phyloP scores from a whole-genome alignment of 208 protist genomes.

The Wallacemonas collosoma region DNA sequence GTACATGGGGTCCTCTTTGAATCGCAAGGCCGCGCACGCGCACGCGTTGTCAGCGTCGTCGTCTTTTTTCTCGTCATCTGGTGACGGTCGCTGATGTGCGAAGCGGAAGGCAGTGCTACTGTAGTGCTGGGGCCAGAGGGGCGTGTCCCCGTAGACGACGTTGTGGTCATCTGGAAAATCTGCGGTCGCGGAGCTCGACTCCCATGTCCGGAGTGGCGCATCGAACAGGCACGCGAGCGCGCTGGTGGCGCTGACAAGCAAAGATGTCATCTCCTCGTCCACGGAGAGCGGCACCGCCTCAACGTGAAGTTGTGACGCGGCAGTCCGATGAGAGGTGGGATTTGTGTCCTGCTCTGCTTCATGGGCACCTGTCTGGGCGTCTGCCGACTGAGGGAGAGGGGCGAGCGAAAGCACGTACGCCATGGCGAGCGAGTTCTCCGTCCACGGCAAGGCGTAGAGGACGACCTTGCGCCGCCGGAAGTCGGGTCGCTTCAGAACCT shows the following conservation, averaged over 20 bases:
- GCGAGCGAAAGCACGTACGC: conserved; percentile 34
- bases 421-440: conserved; percentile 40
- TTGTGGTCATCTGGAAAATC: background rate
- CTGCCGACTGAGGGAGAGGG: background rate
- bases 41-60: background rate
- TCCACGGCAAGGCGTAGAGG: conserved; percentile 58
- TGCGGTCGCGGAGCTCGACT: background rate
- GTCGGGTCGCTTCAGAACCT: conserved; percentile 21
- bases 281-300: conserved; percentile 8
- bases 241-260: conserved; percentile 25
- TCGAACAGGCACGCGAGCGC: conserved; percentile 38
- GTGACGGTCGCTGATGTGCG: background rate
- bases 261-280: conserved; percentile 11
- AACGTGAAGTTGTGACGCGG: conserved; percentile 11
- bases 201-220: conserved; percentile 26
- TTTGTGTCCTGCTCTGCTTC: too few species aligned
- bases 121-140: conserved; percentile 65
- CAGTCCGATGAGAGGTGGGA: background rate
- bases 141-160: conserved; percentile 55
- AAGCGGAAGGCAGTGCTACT: conserved; percentile 48
- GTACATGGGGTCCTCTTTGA: conserved; percentile 27
- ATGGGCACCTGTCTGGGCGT: too few species aligned
- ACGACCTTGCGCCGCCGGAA: conserved; percentile 43
- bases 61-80: conserved; percentile 4
- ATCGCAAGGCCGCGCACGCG: conserved; percentile 6